Evolutionary conservation across 768 basidiomycete species (phyloP), one percentile per base, ranked within the genome.

Genomic region (Daedalea quercina): DNA sequence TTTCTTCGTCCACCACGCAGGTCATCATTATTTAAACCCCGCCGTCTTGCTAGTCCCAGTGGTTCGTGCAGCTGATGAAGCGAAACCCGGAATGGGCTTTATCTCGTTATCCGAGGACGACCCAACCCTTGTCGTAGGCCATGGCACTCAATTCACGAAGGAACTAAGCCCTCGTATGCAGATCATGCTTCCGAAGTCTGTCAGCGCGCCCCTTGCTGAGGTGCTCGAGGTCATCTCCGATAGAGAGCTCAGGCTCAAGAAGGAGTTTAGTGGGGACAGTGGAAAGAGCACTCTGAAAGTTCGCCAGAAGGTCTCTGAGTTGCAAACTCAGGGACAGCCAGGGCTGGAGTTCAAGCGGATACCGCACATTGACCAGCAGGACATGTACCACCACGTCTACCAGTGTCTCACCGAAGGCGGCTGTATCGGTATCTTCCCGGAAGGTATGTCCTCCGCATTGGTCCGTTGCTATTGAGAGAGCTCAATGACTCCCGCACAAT

Each of bases 301-400:
- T 45, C 77, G 81, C 53, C 89, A 91, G 59, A 82, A 82, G 65
- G 57, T 81, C 49, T 72, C 76, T 28, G 87, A 90, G 62, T 63
- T 78, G 33, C 74, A 76, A 52, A 70, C 71, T 46, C 70, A 80
- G 44, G 83, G 84, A 9, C 59, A 73, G 37, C 67, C 64, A 23
- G 94, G 94, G 0, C 56, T 95, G 46, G 73, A 83, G 12, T 97
- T 84, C 77, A 93, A 94, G 70, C 75, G 73, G 37, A 68, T 98
- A 53, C 93, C 94, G 1, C 86, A 85, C 64, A 82, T 99, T 55
- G 89, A 98, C 71, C 96, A 98, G 65, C 82, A 88, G 56, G 82
- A 90, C 50, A 96, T 96, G 85, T 99, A 97, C 69, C 82, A 85
- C n/a, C 78, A 90, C 54, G 96, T 98, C 3, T 99, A 96, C 68